Percentiles rank a stretch among this genome's conserved stretches.
Conservation (phyloP, 148 eudicot species). For the Oxyria digyna region DNA sequence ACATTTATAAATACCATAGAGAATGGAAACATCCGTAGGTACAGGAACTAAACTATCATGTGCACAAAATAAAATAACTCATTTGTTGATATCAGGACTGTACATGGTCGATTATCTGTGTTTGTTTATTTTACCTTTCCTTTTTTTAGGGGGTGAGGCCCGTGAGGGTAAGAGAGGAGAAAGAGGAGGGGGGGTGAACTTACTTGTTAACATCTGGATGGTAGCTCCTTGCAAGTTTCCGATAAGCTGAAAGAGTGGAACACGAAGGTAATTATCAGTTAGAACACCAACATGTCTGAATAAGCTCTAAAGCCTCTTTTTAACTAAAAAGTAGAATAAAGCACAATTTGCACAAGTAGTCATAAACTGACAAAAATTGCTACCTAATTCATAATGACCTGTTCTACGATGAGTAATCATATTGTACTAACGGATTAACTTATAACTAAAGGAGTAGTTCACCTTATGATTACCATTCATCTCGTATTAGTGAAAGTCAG, state of each 20-base stretch:
- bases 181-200: constrained; percentile 14
- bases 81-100: neutral
- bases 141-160: neutral
- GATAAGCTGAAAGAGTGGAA: constrained; percentile 53
- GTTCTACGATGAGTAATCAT: neutral
- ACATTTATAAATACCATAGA: constrained; percentile 26
- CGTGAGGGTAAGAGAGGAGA: neutral
- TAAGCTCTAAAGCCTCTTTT: neutral
- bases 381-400: neutral
- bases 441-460: neutral
- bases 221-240: constrained; percentile 92
- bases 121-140: neutral
- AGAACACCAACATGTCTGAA: neutral
- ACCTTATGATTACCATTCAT: neutral
- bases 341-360: neutral
- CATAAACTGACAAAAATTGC: neutral
- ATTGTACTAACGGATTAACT: neutral
- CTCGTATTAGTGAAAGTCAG: neutral
- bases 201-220: constrained; percentile 99
- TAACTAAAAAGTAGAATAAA: neutral
- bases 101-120: neutral
- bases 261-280: constrained; percentile 3
- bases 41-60: neutral
- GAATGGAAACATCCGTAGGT: neutral
- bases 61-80: neutral